Conservation (phyloP, 1,284 basidiomycete genomes). For the Naganishia liquefaciens region DNA sequence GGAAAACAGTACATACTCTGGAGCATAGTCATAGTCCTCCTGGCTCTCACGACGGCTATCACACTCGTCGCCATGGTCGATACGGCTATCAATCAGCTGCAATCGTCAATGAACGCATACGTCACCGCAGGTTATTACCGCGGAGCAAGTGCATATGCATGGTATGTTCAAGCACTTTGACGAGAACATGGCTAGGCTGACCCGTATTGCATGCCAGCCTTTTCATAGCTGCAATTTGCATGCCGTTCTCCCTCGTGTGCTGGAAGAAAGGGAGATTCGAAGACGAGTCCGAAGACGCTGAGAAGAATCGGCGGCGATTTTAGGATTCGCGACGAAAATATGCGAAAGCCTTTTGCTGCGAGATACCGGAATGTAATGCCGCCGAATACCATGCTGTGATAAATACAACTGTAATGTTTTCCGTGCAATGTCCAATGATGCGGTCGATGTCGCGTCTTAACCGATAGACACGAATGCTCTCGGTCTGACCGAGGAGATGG, state of each 20-base stretch:
- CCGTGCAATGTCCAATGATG: too few species aligned
- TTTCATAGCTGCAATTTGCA: background rate
- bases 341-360: background rate
- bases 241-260: background rate
- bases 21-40: too few species aligned
- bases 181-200: background rate
- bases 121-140: background rate
- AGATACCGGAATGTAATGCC: background rate
- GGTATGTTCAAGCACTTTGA: background rate
- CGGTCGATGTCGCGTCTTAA: background rate
- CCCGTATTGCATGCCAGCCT: background rate
- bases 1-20: too few species aligned
- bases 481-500: constrained; percentile 26
- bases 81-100: background rate
- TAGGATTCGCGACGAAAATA: too few species aligned
- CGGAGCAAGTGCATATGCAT: background rate
- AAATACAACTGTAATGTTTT: background rate
- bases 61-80: too few species aligned
- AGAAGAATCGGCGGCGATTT: background rate
- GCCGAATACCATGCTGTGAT: constrained; percentile 3
- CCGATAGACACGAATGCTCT: constrained; percentile 14
- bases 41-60: too few species aligned
- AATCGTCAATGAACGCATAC: background rate
- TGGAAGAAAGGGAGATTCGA: background rate
- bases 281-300: background rate